Conservation (phyloP, 139 green algal species). For the Chlorella sp. region DNA sequence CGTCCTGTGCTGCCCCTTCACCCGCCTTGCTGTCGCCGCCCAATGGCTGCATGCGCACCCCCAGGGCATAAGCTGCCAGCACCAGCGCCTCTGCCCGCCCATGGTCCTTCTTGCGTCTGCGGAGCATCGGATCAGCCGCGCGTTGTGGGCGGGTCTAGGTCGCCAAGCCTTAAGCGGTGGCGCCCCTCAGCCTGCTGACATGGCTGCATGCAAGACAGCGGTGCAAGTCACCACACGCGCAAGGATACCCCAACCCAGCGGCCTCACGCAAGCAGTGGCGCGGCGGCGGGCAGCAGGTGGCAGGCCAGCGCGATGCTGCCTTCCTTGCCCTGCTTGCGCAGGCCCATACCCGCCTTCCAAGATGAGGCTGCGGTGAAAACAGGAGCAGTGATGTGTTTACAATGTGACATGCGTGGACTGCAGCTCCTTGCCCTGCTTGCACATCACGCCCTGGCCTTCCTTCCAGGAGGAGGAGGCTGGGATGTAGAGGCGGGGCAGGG, state of each 20-base stretch:
- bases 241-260: background rate
- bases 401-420: too few relatives aligned
- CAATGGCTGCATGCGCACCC: constrained; percentile 36
- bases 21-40: background rate
- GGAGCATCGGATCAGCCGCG: background rate
- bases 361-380: constrained; percentile 27
- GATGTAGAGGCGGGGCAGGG: too few relatives aligned
- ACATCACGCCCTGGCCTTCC: too few relatives aligned
- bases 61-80: constrained; percentile 76
- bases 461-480: too few relatives aligned
- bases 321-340: constrained; percentile 71
- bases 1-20: background rate
- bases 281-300: constrained; percentile 52
- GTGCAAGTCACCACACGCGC: background rate
- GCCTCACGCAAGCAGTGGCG: constrained; percentile 46
- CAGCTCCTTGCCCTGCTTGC: too few relatives aligned
- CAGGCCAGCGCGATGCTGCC: constrained; percentile 65
- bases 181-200: too few relatives aligned
- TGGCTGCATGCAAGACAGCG: background rate
- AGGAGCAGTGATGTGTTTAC: too few relatives aligned
- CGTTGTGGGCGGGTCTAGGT: too few relatives aligned
- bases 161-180: too few relatives aligned
- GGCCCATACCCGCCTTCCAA: constrained; percentile 75
- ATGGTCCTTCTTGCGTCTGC: constrained; percentile 86
- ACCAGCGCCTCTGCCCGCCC: constrained; percentile 87